A percentile compares a stretch with the other conserved stretches of the same genome.
phyloP scores from a whole-genome alignment of 2,329 filamentous ascomycete species.

The Allantophomopsis lycopodina region DNA sequence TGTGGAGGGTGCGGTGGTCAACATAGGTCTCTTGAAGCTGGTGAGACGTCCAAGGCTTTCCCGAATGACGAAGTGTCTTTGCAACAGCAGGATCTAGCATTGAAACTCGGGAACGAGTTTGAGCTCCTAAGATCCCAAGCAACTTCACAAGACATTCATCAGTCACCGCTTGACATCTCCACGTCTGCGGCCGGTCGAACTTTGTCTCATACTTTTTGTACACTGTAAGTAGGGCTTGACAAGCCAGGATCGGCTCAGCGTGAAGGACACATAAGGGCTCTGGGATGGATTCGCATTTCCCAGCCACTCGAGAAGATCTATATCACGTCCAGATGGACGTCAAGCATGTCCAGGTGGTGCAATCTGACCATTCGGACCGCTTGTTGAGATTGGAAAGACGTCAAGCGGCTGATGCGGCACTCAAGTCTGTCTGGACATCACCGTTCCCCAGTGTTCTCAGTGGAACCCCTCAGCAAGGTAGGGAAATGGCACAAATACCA shows the following conservation, averaged over 20 bases:
- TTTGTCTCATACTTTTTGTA: no score
- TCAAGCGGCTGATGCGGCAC: conserved; percentile 50
- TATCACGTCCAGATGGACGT: conserved; percentile 59
- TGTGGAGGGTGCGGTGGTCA: conserved; percentile 15
- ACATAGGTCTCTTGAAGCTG: conserved; percentile 5
- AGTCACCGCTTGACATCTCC: no score
- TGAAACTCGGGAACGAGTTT: no score
- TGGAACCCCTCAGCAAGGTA: conserved; percentile 79
- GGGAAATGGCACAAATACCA: conserved; percentile 14
- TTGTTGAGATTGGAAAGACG: conserved; percentile 49
- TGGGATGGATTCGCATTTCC: conserved; percentile 52
- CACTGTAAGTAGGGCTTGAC: no score
- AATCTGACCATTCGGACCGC: conserved; percentile 48
- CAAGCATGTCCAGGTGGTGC: conserved; percentile 51
- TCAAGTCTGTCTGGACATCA: conserved; percentile 86
- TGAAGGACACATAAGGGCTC: neutral
- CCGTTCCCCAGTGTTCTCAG: conserved; percentile 79
- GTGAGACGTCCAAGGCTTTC: conserved; percentile 1
- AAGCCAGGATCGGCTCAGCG: no score
- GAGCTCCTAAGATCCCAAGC: no score
- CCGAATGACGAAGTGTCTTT: no score
- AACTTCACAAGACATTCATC: no score
- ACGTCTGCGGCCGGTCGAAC: no score
- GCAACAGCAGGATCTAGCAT: no score
- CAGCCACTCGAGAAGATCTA: conserved; percentile 47